Evolutionary conservation across 2,329 filamentous ascomycete genomes (phyloP).

Genomic region (Botrytis cinerea): DNA sequence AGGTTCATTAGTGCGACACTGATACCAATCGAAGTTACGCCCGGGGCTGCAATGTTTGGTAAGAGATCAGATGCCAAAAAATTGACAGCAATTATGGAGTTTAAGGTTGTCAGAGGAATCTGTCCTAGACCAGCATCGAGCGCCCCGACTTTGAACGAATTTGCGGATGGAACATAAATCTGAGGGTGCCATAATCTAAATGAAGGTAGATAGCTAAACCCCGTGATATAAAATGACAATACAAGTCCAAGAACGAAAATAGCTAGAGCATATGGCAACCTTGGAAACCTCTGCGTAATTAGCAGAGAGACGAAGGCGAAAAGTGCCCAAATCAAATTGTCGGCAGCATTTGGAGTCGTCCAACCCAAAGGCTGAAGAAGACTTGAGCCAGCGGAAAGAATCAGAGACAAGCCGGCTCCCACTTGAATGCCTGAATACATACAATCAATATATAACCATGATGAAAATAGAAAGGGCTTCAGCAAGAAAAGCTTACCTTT

Average conservation of each 20-base stretch:
- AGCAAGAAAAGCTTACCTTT: slow-evolving; percentile 57
- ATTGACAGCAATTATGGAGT: slow-evolving; percentile 86
- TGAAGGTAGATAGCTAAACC: slow-evolving; percentile 48
- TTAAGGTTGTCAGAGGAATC: slow-evolving; percentile 86
- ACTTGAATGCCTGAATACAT: slow-evolving; percentile 71
- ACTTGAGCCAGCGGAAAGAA: slow-evolving; percentile 71
- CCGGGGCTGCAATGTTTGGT: slow-evolving; percentile 66
- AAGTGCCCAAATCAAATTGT: slow-evolving; percentile 80
- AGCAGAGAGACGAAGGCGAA: slow-evolving; percentile 72
- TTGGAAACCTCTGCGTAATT: slow-evolving; percentile 61
- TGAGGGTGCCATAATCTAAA: slow-evolving; percentile 63
- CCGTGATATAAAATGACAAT: slow-evolving; percentile 56
- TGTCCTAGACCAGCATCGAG: slow-evolving; percentile 68
- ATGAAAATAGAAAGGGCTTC: background rate
- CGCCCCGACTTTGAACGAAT: slow-evolving; percentile 54
- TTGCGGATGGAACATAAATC: slow-evolving; percentile 48
- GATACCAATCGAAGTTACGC: slow-evolving; percentile 74
- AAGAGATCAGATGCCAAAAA: slow-evolving; percentile 78
- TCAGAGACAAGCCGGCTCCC: slow-evolving; percentile 81
- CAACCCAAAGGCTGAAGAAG: slow-evolving; percentile 71
- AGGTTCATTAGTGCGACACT: slow-evolving; percentile 86
- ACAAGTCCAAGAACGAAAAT: slow-evolving; percentile 69
- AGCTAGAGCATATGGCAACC: slow-evolving; percentile 76
- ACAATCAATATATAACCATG: background rate
- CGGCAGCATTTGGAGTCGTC: slow-evolving; percentile 64